phyloP scores from a whole-genome alignment of 2,329 filamentous ascomycete species.

The Apiospora rasikravindrae region DNA sequence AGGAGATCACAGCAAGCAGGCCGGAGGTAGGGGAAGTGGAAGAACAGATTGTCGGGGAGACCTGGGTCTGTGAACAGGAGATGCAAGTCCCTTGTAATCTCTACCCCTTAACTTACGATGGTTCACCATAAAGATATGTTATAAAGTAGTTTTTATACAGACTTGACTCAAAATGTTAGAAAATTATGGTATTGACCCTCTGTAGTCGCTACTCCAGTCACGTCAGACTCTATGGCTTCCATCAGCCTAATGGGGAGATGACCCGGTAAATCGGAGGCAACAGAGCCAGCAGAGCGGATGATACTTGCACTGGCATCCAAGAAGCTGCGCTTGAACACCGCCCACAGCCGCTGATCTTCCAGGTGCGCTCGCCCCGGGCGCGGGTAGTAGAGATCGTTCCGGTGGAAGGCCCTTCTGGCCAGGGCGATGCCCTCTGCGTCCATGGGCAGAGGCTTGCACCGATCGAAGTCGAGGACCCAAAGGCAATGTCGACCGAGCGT shows the following conservation, averaged over 20 bases:
- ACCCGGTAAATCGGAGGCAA: background rate
- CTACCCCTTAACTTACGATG: too few relatives aligned
- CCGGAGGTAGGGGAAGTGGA: too few relatives aligned
- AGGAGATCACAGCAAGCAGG: too few relatives aligned
- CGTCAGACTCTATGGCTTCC: background rate
- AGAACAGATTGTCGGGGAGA: too few relatives aligned
- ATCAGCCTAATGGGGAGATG: background rate
- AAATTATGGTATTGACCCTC: too few relatives aligned
- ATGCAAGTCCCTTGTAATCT: too few relatives aligned
- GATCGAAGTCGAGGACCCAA: constrained; percentile 13
- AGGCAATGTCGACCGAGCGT: background rate
- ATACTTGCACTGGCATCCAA: background rate
- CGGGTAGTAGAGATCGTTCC: constrained; percentile 4
- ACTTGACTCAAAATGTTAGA: too few relatives aligned
- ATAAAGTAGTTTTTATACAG: too few relatives aligned
- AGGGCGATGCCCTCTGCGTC: background rate
- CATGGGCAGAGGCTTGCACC: background rate
- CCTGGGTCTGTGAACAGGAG: too few relatives aligned
- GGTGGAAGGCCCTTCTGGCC: background rate
- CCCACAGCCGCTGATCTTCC: background rate
- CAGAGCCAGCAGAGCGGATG: background rate
- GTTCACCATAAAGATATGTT: too few relatives aligned
- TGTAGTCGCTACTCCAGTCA: background rate
- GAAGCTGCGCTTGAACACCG: background rate
- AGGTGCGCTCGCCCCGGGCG: background rate